Percentiles rank a stretch among this genome's conserved stretches.
phyloP scores from a whole-genome alignment of 176 grass and related monocot species.

The Oryza coarctata region DNA sequence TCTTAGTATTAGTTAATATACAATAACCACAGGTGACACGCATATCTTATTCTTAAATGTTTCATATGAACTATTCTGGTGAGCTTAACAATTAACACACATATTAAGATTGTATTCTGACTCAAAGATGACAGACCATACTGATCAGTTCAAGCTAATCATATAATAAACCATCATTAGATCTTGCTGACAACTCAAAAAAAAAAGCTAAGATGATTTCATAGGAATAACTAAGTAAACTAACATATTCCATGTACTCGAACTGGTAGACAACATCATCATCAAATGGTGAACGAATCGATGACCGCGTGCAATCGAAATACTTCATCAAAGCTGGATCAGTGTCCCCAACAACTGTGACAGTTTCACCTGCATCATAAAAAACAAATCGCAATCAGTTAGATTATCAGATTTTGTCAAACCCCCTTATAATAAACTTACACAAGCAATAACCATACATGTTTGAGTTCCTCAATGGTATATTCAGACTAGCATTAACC shows the following conservation, averaged over 20 bases:
- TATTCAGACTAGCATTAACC: neutral
- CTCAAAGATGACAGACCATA: conserved; percentile 24
- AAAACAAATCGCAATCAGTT: conserved; percentile 20
- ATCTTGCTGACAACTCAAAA: conserved; percentile 4
- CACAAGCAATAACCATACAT: neutral
- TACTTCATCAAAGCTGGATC: conserved; percentile 91
- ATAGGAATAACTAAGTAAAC: conserved; percentile 30
- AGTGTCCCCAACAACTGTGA: conserved; percentile 84
- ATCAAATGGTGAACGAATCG: conserved; percentile 80
- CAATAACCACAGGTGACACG: neutral
- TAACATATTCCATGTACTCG: conserved; percentile 99
- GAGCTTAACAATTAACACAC: neutral
- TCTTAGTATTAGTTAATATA: neutral
- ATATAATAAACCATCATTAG: conserved; percentile 2
- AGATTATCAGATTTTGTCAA: neutral
- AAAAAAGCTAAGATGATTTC: neutral
- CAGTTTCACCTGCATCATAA: conserved; percentile 65
- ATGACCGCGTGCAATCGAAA: conserved; percentile 90
- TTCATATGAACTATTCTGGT: neutral
- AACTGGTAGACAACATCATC: conserved; percentile 96
- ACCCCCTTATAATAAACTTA: conserved; percentile 11
- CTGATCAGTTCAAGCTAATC: conserved; percentile 24
- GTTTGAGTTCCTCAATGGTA: conserved; percentile 1
- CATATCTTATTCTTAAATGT: neutral
- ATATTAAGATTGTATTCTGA: neutral